Percentiles rank a stretch among this genome's conserved stretches.
Evolutionary conservation across 345 rosid genomes (phyloP).

Genomic region (Euclidium syriacum): DNA sequence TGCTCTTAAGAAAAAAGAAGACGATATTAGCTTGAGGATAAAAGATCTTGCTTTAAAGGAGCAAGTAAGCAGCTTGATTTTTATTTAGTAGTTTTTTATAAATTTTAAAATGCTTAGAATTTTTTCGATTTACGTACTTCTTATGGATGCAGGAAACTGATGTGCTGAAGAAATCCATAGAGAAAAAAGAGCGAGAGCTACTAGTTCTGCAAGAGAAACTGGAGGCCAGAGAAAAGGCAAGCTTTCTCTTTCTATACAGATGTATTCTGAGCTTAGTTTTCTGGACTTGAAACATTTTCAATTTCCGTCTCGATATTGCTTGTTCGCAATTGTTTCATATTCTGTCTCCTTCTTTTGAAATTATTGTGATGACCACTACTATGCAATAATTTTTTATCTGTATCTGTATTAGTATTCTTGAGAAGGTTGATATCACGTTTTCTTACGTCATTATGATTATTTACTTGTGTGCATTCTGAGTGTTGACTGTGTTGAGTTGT

Average conservation of each 20-base stretch:
- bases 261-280: neutral
- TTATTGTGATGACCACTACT: neutral
- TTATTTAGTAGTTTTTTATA: neutral
- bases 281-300: neutral
- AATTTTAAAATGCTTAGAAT: neutral
- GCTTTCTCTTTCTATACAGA: no score
- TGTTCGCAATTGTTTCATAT: neutral
- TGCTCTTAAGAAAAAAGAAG: constrained; percentile 61
- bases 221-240: constrained; percentile 75
- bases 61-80: constrained; percentile 45
- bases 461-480: constrained; percentile 2
- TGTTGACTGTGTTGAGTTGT: constrained; percentile 16
- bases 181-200: constrained; percentile 60
- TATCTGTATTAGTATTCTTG: neutral
- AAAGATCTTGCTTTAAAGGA: constrained; percentile 51
- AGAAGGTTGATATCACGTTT: neutral
- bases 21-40: constrained; percentile 57
- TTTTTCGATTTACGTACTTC: constrained; percentile 16
- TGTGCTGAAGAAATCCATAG: constrained; percentile 49
- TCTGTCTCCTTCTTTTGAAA: neutral
- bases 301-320: neutral
- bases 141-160: constrained; percentile 53
- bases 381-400: neutral
- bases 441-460: neutral
- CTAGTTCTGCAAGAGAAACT: constrained; percentile 63